phyloP scores from a whole-genome alignment of 1,139 yeast genomes.

The Diutina neorugosa region DNA sequence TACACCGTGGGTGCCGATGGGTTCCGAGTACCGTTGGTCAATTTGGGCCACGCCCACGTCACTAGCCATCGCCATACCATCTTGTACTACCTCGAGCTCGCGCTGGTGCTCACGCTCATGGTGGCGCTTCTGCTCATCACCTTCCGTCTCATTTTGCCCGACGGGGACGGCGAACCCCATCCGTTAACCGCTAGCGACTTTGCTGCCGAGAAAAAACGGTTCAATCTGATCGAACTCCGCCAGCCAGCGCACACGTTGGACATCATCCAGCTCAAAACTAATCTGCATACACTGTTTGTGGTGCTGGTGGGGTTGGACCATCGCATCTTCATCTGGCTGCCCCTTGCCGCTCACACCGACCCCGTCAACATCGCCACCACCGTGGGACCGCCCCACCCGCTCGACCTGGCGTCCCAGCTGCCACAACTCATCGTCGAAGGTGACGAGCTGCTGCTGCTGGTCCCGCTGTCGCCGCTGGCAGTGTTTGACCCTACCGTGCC shows the following conservation, averaged over 20 bases:
- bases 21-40: background rate
- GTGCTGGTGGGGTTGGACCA: slow-evolving; percentile 69
- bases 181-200: background rate
- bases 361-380: slow-evolving; percentile 30
- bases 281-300: slow-evolving; percentile 43
- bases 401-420: background rate
- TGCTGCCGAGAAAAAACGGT: background rate
- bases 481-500: background rate
- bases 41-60: background rate
- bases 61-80: background rate
- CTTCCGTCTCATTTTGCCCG: background rate
- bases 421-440: background rate
- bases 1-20: background rate
- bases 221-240: background rate
- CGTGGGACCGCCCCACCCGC: slow-evolving; percentile 17
- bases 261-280: slow-evolving; percentile 45
- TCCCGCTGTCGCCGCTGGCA: background rate
- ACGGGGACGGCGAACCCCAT: background rate
- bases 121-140: background rate
- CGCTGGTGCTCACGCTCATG: slow-evolving; percentile 2
- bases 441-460: background rate
- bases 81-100: background rate
- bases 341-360: slow-evolving; percentile 22
- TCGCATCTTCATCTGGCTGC: slow-evolving; percentile 63
- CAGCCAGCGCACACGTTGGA: slow-evolving; percentile 20